Percentiles rank a stretch among this genome's conserved stretches.
Evolutionary conservation across 345 rosid species (phyloP).

Genomic region (Raphanus raphanistrum): DNA sequence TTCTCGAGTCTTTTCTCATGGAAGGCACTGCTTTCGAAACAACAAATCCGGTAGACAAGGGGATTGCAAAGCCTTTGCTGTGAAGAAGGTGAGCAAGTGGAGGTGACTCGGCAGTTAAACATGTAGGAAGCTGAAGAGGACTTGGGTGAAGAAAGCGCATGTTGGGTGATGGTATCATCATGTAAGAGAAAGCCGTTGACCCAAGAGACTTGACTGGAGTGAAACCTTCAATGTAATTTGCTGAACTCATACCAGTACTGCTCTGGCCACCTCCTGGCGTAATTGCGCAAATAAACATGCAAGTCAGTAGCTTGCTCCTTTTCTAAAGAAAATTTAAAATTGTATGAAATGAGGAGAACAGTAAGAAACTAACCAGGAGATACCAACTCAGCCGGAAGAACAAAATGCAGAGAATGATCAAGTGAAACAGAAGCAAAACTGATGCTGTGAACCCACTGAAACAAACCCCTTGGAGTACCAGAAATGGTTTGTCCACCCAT

Average conservation of each 20-base stretch:
- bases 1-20: constrained; percentile 70
- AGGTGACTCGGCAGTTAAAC: constrained; percentile 97
- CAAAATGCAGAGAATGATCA: constrained; percentile 79
- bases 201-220: constrained; percentile 93
- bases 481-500: constrained; percentile 64
- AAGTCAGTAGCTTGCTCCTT: constrained; percentile 11
- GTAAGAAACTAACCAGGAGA: constrained; percentile 62
- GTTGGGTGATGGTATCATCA: constrained; percentile 91
- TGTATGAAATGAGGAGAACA: neutral
- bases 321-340: neutral
- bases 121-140: constrained; percentile 89
- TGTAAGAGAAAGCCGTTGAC: constrained; percentile 74
- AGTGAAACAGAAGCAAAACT: constrained; percentile 79
- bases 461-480: constrained; percentile 82
- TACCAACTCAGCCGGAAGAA: constrained; percentile 73
- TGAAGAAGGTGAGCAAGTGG: constrained; percentile 99
- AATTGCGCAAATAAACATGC: constrained; percentile 10
- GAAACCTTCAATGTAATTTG: constrained; percentile 80
- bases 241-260: constrained; percentile 47
- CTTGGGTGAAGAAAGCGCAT: constrained; percentile 93
- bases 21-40: constrained; percentile 91
- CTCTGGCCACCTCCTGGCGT: constrained; percentile 69
- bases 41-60: constrained; percentile 87
- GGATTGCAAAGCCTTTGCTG: constrained; percentile 88
- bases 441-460: constrained; percentile 97